A percentile compares a stretch with the other conserved stretches of the same genome.
Evolutionary conservation across 1,139 yeast species (phyloP).

Genomic region (Nadsonia commutata): DNA sequence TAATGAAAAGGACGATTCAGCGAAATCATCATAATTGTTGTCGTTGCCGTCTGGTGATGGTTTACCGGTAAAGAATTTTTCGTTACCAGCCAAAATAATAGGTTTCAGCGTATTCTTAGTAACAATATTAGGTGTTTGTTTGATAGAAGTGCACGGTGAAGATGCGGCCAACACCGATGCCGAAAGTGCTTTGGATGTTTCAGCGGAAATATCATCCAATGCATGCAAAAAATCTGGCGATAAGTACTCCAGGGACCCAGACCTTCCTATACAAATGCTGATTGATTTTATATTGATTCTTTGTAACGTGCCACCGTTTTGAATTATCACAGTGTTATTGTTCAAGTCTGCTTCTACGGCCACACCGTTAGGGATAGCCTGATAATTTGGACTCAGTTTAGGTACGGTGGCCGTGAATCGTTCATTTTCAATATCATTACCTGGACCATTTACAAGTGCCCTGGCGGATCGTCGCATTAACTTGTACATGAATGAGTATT

Average conservation of each 20-base stretch:
- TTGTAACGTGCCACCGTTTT: constrained; percentile 11
- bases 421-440: background rate
- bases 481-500: constrained; percentile 17
- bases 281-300: constrained; percentile 10
- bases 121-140: constrained; percentile 3
- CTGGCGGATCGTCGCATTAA: constrained; percentile 14
- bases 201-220: background rate
- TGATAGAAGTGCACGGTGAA: constrained; percentile 6
- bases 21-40: background rate
- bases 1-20: background rate
- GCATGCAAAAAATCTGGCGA: constrained; percentile 5
- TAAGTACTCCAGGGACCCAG: constrained; percentile 17
- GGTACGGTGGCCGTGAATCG: background rate
- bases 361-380: constrained; percentile 9
- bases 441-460: background rate
- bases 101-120: constrained; percentile 6
- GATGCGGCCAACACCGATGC: background rate
- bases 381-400: constrained; percentile 1
- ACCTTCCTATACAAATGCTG: constrained; percentile 18
- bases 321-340: constrained; percentile 12
- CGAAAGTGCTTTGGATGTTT: background rate
- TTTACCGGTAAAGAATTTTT: background rate
- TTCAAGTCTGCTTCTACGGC: constrained; percentile 18
- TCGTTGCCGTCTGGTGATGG: too few species aligned
- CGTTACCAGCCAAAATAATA: background rate